phyloP scores from a whole-genome alignment of 1,284 basidiomycete species.

The Tylopilus sp. region DNA sequence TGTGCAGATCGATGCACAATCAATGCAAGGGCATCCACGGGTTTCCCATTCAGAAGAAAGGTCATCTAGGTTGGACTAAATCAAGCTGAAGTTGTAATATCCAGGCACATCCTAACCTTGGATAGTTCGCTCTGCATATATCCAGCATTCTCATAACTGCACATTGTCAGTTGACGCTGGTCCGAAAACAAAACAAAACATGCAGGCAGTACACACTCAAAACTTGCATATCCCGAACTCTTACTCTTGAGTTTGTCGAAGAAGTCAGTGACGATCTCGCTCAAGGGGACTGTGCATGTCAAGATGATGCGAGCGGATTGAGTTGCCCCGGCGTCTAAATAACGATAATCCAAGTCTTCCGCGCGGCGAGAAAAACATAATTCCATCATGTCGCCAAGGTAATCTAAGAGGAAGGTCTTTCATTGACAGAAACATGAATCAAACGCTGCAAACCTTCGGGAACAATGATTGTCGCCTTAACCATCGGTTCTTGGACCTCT shows the following conservation, averaged over 20 bases:
- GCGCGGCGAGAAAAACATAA: conserved; percentile 78
- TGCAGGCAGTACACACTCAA: conserved; percentile 58
- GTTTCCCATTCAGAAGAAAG: conserved; percentile 81
- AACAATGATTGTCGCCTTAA: conserved; percentile 88
- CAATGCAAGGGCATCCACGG: conserved; percentile 88
- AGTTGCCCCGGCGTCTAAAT: conserved; percentile 62
- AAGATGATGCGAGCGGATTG: conserved; percentile 65
- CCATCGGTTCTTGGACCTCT: conserved; percentile 83
- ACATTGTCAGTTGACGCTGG: conserved; percentile 2
- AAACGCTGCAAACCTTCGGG: conserved; percentile 63
- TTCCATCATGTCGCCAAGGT: conserved; percentile 89
- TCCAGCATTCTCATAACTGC: conserved; percentile 85
- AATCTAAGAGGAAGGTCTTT: conserved; percentile 45
- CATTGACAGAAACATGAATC: not conserved
- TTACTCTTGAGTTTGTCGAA: conserved; percentile 88
- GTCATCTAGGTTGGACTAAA: conserved; percentile 54
- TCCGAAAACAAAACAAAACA: not conserved
- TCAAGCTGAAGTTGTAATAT: not conserved
- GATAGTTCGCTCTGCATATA: conserved; percentile 75
- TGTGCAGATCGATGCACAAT: conserved; percentile 78
- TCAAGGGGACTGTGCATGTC: conserved; percentile 77
- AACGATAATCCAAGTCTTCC: conserved; percentile 72
- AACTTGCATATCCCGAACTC: conserved; percentile 88
- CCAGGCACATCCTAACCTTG: conserved; percentile 50
- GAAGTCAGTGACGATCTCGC: conserved; percentile 90